phyloP scores from a whole-genome alignment of 2,329 filamentous ascomycete species.

The Epichloe sibirici region DNA sequence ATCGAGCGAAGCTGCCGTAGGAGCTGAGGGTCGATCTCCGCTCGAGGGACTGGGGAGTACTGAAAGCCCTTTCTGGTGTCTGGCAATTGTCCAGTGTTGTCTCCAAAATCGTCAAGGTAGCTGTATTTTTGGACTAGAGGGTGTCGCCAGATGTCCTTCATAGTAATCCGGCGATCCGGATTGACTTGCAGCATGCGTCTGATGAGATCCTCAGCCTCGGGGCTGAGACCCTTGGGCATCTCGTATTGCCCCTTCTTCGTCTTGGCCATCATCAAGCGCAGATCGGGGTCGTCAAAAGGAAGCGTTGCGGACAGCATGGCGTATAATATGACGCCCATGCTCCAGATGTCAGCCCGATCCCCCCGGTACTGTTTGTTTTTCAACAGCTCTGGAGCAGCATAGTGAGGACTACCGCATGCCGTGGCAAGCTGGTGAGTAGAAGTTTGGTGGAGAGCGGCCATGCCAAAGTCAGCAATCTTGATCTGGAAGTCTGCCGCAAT shows the following conservation, averaged over 20 bases:
- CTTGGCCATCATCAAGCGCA: slow-evolving; percentile 48
- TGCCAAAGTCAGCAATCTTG: slow-evolving; percentile 95
- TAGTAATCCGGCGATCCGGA: slow-evolving; percentile 65
- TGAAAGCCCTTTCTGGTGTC: slow-evolving; percentile 49
- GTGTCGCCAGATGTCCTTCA: slow-evolving; percentile 76
- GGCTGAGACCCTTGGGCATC: slow-evolving; percentile 50
- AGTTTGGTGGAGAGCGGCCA: slow-evolving; percentile 84
- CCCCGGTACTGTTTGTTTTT: slow-evolving; percentile 67
- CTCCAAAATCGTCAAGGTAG: slow-evolving; percentile 54
- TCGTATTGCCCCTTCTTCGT: slow-evolving; percentile 48
- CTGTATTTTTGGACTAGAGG: slow-evolving; percentile 78
- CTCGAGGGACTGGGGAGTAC: slow-evolving; percentile 43
- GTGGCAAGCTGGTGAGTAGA: slow-evolving; percentile 69
- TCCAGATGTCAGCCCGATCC: slow-evolving; percentile 87
- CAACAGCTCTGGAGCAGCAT: slow-evolving; percentile 87
- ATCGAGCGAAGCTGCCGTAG: slow-evolving; percentile 77
- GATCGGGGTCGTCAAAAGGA: slow-evolving; percentile 63
- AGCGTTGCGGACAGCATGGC: slow-evolving; percentile 74
- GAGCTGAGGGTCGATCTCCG: slow-evolving; percentile 69
- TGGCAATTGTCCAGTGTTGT: slow-evolving; percentile 38
- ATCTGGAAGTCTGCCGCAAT: slow-evolving; percentile 64
- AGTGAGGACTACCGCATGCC: slow-evolving; percentile 92
- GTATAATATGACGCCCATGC: slow-evolving; percentile 79
- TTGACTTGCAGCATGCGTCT: slow-evolving; percentile 66
- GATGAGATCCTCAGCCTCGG: slow-evolving; percentile 67